phyloP scores from a whole-genome alignment of 2,329 filamentous ascomycete genomes.

The Colletotrichum sp. region DNA sequence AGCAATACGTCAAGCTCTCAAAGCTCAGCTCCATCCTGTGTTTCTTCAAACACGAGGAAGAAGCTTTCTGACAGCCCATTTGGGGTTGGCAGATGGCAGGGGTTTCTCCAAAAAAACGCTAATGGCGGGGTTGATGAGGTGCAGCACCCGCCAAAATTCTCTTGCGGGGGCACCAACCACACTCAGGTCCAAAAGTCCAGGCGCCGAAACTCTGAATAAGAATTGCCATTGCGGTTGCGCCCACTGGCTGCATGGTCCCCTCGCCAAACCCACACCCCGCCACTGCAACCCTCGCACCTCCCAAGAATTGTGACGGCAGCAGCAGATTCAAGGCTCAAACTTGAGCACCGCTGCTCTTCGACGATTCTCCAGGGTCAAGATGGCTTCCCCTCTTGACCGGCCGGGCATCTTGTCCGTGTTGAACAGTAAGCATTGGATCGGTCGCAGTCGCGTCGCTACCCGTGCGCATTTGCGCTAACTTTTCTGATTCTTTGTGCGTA shows the following conservation, averaged over 20 bases:
- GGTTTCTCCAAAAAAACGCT: neutral
- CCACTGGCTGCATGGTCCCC: constrained; percentile 3
- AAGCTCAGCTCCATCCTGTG: neutral
- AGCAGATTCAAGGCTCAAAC: neutral
- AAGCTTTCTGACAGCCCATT: neutral
- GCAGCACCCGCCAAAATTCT: constrained; percentile 14
- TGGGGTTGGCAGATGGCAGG: neutral
- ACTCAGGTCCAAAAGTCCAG: neutral
- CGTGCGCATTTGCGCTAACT: neutral
- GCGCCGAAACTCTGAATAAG: constrained; percentile 8
- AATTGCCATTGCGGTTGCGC: constrained; percentile 13
- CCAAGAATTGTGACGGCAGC: constrained; percentile 4
- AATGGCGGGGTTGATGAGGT: constrained; percentile 20
- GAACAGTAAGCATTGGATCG: constrained; percentile 1
- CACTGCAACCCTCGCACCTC: neutral
- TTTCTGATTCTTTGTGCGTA: neutral
- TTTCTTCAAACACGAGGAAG: neutral
- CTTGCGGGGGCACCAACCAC: constrained; percentile 17
- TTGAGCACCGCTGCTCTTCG: constrained; percentile 5
- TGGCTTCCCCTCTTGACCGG: neutral
- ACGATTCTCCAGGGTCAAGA: neutral
- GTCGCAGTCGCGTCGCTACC: neutral
- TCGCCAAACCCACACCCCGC: constrained; percentile 5
- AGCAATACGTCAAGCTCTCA: neutral
- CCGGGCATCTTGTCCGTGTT: constrained; percentile 2